phyloP scores from a whole-genome alignment of 805 yeast species.

The Wickerhamiella musiphila region DNA sequence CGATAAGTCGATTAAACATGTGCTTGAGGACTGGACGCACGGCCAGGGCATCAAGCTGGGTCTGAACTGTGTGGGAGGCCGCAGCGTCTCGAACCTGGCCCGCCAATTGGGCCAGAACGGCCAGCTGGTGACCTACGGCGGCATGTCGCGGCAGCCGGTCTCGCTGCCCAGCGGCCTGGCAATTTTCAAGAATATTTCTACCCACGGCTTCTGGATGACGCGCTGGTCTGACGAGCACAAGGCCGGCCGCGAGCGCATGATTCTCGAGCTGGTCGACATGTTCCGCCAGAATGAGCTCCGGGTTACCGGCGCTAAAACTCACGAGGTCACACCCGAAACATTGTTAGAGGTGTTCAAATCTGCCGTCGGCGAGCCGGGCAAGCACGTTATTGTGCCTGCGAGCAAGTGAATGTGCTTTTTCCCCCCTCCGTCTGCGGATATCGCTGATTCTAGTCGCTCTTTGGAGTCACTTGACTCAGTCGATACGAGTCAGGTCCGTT shows the following conservation, averaged over 20 bases:
- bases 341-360: slow-evolving; percentile 27
- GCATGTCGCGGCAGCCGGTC: slow-evolving; percentile 93
- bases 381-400: slow-evolving; percentile 15
- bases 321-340: slow-evolving; percentile 18
- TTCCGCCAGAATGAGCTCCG: slow-evolving; percentile 40
- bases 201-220: slow-evolving; percentile 75
- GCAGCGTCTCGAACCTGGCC: slow-evolving; percentile 63
- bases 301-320: slow-evolving; percentile 31
- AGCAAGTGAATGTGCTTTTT: too few species aligned
- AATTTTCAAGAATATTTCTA: slow-evolving; percentile 74
- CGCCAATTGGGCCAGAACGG: slow-evolving; percentile 65
- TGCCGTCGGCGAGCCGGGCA: slow-evolving; percentile 24
- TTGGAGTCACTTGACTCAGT: too few species aligned
- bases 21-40: slow-evolving; percentile 28
- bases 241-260: slow-evolving; percentile 36
- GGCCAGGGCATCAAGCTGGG: slow-evolving; percentile 51
- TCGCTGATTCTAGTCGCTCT: too few species aligned
- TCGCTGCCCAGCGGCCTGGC: slow-evolving; percentile 75
- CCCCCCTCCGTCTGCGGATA: too few species aligned
- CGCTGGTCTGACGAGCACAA: slow-evolving; percentile 45
- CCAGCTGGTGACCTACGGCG: slow-evolving; percentile 81
- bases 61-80: slow-evolving; percentile 87
- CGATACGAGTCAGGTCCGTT: too few species aligned
- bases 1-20: slow-evolving; percentile 46
- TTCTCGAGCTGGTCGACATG: slow-evolving; percentile 36